Conservation (phyloP, 2,329 filamentous ascomycete genomes). For the Fusarium sp. region DNA sequence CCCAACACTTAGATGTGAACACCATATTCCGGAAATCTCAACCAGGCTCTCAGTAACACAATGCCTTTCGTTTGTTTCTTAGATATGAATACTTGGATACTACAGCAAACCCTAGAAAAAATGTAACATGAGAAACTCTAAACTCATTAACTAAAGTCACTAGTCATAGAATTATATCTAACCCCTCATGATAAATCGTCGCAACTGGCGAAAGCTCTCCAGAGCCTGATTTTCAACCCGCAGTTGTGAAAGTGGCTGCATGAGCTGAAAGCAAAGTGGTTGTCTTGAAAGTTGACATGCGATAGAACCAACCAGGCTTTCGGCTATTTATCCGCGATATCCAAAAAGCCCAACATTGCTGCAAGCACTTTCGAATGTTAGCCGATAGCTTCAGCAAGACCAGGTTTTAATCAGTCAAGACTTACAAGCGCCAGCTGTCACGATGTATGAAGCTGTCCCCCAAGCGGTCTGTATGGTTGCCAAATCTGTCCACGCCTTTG, state of each 20-base stretch:
- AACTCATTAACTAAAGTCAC: accelerated
- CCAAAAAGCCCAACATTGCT: not conserved
- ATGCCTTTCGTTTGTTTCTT: too few relatives aligned
- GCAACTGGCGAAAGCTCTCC: accelerated
- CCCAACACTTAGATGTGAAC: not conserved
- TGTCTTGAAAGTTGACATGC: not conserved
- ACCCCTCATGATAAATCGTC: accelerated
- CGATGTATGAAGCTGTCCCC: not conserved
- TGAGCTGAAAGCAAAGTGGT: not conserved
- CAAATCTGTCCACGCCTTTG: not conserved
- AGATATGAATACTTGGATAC: too few relatives aligned
- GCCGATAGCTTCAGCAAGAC: not conserved
- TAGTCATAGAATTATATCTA: accelerated
- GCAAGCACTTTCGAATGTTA: not conserved
- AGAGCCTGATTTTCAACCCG: accelerated
- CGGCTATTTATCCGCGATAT: not conserved
- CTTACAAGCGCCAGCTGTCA: not conserved
- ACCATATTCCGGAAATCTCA: too few relatives aligned
- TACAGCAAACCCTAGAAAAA: too few relatives aligned
- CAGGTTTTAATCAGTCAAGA: too few relatives aligned
- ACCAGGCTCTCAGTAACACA: too few relatives aligned
- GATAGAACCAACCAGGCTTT: not conserved
- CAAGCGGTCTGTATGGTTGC: not conserved
- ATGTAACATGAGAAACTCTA: not conserved
- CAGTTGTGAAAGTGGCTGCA: not conserved